phyloP scores from a whole-genome alignment of 805 yeast species.

The Myxozyma nipponensis region DNA sequence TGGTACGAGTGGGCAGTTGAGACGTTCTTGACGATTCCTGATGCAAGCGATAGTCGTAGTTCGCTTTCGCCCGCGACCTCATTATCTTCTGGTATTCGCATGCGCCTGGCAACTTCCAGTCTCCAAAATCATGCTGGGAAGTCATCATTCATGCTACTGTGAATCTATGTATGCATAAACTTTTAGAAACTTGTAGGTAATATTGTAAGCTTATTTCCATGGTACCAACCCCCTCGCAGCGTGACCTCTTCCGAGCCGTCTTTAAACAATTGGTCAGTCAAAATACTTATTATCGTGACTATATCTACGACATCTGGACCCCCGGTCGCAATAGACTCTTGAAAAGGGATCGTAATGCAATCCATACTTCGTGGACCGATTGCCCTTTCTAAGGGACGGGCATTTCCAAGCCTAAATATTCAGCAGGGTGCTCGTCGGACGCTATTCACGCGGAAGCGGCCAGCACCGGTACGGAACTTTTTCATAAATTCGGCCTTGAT shows the following conservation, averaged over 20 bases:
- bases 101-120: constrained; percentile 30
- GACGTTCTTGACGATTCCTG: constrained; percentile 41
- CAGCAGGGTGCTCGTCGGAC: not conserved
- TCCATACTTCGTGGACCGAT: too few relatives aligned
- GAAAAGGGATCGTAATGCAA: too few relatives aligned
- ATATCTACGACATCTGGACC: too few relatives aligned
- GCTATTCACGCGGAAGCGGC: constrained; percentile 7
- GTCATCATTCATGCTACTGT: constrained; percentile 29
- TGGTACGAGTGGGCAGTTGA: constrained; percentile 72
- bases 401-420: too few relatives aligned
- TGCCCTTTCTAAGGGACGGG: too few relatives aligned
- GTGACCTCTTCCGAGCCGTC: too few relatives aligned
- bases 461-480: constrained; percentile 25
- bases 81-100: constrained; percentile 23
- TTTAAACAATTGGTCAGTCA: too few relatives aligned
- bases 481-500: constrained; percentile 16
- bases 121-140: constrained; percentile 35
- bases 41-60: constrained; percentile 12
- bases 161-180: not conserved
- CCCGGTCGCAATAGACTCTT: too few relatives aligned
- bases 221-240: too few relatives aligned
- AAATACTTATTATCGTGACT: too few relatives aligned
- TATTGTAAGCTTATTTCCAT: too few relatives aligned
- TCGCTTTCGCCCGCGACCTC: constrained; percentile 13
- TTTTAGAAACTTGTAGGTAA: not conserved